Evolutionary conservation across 208 protist genomes (phyloP).

Genomic region (Trypanosomatidae sp.): DNA sequence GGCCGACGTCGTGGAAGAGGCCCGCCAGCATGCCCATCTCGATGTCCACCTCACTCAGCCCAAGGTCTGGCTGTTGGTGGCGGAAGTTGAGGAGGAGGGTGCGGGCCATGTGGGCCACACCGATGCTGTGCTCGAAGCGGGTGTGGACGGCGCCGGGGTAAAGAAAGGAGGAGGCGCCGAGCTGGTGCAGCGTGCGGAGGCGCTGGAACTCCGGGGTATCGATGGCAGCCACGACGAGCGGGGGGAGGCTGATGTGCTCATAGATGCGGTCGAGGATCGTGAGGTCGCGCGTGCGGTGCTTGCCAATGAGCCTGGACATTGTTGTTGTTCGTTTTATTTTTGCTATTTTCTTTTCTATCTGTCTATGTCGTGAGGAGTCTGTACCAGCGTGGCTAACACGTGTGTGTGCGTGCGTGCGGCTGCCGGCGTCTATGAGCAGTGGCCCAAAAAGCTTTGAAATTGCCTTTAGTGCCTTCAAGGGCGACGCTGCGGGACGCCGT

Average conservation of each 20-base stretch:
- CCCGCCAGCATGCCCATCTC: conserved; percentile 90
- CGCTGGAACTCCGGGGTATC: conserved; percentile 97
- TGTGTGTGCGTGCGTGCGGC: too few species aligned
- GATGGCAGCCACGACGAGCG: conserved; percentile 84
- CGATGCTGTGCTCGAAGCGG: conserved; percentile 97
- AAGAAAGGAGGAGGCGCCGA: conserved; percentile 93
- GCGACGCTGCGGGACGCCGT: too few species aligned
- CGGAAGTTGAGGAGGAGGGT: conserved; percentile 75
- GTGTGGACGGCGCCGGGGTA: conserved; percentile 96
- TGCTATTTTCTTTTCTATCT: not conserved
- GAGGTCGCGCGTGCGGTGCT: conserved; percentile 43
- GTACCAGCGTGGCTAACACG: too few species aligned
- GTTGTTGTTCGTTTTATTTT: too few species aligned
- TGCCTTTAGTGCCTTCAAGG: too few species aligned
- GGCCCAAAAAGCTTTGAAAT: too few species aligned
- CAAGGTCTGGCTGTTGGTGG: conserved; percentile 90
- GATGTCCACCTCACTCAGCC: conserved; percentile 84
- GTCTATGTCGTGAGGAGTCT: too few species aligned
- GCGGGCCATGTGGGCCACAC: conserved; percentile 93
- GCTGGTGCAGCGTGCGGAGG: conserved; percentile 94
- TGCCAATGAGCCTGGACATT: conserved; percentile 30
- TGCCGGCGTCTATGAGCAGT: too few species aligned
- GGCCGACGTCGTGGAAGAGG: conserved; percentile 95
- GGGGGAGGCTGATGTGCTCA: conserved; percentile 91
- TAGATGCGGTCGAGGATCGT: conserved; percentile 93